Conservation (phyloP, 2,329 filamentous ascomycete genomes). For the Seiridium unicorne region DNA sequence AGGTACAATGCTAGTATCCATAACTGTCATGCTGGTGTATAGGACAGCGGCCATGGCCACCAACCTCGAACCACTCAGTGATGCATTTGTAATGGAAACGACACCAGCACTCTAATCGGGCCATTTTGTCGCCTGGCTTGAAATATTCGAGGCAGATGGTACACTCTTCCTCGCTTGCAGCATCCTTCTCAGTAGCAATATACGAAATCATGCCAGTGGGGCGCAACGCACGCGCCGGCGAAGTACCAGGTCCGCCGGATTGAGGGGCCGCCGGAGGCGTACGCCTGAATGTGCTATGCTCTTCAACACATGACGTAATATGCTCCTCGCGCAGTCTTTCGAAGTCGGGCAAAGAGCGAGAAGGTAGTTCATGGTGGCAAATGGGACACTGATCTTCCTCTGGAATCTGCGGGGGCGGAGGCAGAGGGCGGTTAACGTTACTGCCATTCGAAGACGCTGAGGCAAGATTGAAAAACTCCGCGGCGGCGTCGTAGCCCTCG, state of each 20-base stretch:
- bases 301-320: constrained; percentile 55
- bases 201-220: constrained; percentile 64
- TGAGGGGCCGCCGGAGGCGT: constrained; percentile 21
- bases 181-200: constrained; percentile 65
- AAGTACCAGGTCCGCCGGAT: constrained; percentile 20
- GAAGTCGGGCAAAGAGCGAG: constrained; percentile 49
- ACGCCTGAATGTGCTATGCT: constrained; percentile 49
- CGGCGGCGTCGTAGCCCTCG: no score
- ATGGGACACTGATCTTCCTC: constrained; percentile 81
- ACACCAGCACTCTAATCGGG: constrained; percentile 65
- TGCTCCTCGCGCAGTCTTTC: constrained; percentile 57
- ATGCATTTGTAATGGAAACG: constrained; percentile 63
- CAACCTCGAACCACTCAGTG: constrained; percentile 57
- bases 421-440: constrained; percentile 24
- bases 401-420: constrained; percentile 48
- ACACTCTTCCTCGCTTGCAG: constrained; percentile 65
- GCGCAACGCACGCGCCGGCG: constrained; percentile 35
- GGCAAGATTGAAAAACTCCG: no score
- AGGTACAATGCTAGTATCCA: constrained; percentile 38
- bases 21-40: constrained; percentile 65
- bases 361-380: constrained; percentile 70
- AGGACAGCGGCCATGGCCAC: constrained; percentile 62
- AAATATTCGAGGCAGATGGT: constrained; percentile 69
- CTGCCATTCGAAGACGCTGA: no score
- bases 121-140: constrained; percentile 60